A percentile compares a stretch with the other conserved stretches of the same genome.
phyloP scores from a whole-genome alignment of 164 flowering plant genomes.

The Macadamia integrifolia region DNA sequence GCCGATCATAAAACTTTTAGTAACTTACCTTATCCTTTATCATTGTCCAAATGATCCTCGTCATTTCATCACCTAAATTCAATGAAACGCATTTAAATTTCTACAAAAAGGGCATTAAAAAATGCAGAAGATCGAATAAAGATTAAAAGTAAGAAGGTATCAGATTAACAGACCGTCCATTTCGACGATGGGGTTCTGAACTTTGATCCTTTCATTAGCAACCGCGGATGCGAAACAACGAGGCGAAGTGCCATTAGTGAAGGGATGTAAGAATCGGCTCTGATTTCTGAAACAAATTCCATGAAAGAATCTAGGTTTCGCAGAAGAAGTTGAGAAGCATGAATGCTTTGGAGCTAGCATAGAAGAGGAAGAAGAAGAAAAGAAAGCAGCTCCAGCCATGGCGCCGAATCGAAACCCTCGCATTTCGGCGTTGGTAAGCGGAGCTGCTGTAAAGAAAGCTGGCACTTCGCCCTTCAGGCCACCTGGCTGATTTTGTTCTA shows the following conservation, averaged over 20 bases:
- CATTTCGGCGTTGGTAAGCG: not conserved
- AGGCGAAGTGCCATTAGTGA: slow-evolving; percentile 29
- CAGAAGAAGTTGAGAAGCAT: slow-evolving; percentile 6
- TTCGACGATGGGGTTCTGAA: slow-evolving; percentile 81
- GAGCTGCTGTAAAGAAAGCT: no score
- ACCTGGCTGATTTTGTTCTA: no score
- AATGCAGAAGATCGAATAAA: not conserved
- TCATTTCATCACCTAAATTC: slow-evolving; percentile 88
- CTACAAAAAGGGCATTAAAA: not conserved
- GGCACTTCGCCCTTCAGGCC: no score
- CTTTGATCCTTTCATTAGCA: slow-evolving; percentile 41
- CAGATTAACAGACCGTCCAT: slow-evolving; percentile 61
- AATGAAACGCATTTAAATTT: not conserved
- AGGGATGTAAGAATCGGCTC: slow-evolving; percentile 11
- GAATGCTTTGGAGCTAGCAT: slow-evolving; percentile 17
- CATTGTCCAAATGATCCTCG: slow-evolving; percentile 84
- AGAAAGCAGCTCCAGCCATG: slow-evolving; percentile 26
- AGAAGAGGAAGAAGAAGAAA: slow-evolving; percentile 18
- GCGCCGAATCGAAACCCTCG: slow-evolving; percentile 4
- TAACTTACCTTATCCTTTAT: slow-evolving; percentile 76
- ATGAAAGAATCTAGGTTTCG: slow-evolving; percentile 14
- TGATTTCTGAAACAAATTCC: slow-evolving; percentile 21
- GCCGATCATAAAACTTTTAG: not conserved
- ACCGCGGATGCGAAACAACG: slow-evolving; percentile 59
- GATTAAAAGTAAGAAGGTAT: not conserved